Conservation (phyloP, 1,284 basidiomycete species). For the Ganoderma sinense region DNA sequence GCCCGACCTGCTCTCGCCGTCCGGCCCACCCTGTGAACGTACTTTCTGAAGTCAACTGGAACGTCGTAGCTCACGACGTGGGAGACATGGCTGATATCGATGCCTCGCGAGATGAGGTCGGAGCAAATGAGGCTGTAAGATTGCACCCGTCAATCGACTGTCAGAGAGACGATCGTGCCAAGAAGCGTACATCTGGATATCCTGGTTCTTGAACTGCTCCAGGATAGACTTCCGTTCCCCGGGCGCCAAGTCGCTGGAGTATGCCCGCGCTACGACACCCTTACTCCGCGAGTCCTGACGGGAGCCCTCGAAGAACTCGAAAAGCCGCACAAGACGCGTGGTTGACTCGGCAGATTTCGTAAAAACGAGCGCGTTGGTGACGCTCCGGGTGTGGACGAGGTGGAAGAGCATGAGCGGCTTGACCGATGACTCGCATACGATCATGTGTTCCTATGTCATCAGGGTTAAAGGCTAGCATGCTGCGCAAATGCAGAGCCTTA, state of each 20-base stretch:
- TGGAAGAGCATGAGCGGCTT: constrained; percentile 94
- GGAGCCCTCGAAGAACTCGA: constrained; percentile 83
- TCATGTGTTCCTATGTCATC: constrained; percentile 81
- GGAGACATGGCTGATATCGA: constrained; percentile 91
- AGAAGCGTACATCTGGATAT: constrained; percentile 82
- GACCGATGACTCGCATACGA: constrained; percentile 79
- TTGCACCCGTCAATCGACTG: not conserved
- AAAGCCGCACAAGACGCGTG: constrained; percentile 80
- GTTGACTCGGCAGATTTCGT: constrained; percentile 97
- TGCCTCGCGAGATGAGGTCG: constrained; percentile 96
- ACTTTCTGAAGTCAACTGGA: constrained; percentile 97
- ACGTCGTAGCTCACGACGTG: constrained; percentile 96
- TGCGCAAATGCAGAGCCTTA: constrained; percentile 42
- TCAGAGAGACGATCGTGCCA: not conserved
- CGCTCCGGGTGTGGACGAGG: constrained; percentile 70
- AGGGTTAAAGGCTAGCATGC: not conserved
- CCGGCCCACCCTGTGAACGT: constrained; percentile 95
- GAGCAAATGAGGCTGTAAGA: constrained; percentile 85
- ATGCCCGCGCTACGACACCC: constrained; percentile 66
- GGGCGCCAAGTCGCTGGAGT: constrained; percentile 87
- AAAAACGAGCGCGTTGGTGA: constrained; percentile 88
- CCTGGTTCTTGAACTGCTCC: constrained; percentile 81
- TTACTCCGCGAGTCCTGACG: constrained; percentile 35
- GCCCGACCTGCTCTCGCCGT: constrained; percentile 91
- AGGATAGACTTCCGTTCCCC: constrained; percentile 82